Percentiles rank a stretch among this genome's conserved stretches.
Conservation (phyloP, 1,284 basidiomycete genomes). For the Ustilago xerochloae region DNA sequence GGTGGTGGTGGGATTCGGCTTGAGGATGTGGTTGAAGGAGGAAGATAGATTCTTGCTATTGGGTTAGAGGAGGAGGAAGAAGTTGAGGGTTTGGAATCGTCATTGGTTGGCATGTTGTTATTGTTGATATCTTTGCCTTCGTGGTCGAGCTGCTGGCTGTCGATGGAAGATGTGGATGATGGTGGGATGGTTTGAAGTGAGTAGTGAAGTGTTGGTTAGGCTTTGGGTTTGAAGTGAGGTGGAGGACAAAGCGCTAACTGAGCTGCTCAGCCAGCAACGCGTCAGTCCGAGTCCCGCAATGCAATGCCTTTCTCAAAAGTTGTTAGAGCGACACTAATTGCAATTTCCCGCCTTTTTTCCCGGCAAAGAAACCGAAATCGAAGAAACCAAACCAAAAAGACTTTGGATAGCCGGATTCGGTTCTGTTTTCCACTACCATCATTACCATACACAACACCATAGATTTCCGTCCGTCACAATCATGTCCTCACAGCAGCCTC, state of each 20-base stretch:
- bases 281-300: neutral
- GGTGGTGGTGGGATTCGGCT: neutral
- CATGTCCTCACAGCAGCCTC: neutral
- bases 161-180: slow-evolving; percentile 1
- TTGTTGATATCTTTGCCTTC: neutral
- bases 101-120: neutral
- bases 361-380: no score
- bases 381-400: neutral
- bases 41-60: slow-evolving; percentile 12
- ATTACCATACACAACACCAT: no score
- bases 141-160: no score
- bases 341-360: no score
- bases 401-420: no score
- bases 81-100: neutral
- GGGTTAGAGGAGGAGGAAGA: neutral
- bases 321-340: slow-evolving; percentile 9
- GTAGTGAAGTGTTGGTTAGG: neutral
- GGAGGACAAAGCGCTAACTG: slow-evolving; percentile 10
- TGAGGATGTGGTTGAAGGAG: slow-evolving; percentile 9
- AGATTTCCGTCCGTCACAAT: neutral
- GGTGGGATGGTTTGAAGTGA: neutral
- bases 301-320: neutral
- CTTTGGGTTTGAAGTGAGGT: no score
- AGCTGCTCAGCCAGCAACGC: neutral
- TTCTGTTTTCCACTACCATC: no score